Base-by-base conservation (phyloP, 2,329 filamentous ascomycete species). In the Phyllosticta ampelicida region DNA sequence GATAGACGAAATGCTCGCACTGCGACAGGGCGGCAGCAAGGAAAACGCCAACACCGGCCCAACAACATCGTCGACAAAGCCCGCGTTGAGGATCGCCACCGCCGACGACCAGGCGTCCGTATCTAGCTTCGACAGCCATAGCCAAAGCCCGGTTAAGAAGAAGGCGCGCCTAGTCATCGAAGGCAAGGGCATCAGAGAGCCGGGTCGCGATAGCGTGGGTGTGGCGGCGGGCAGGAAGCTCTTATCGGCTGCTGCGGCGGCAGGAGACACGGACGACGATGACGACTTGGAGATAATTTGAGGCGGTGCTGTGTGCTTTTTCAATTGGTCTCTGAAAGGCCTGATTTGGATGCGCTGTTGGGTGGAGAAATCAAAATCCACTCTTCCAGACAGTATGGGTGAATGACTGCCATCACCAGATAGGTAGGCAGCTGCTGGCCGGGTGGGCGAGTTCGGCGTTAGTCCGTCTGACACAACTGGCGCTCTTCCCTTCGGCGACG, bases 251-350 rank as follows among this genome's bases (percentile, higher is more conserved):
- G 29, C 29, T 36, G 29, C 29, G 29, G 9, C 29, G 8, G 36
- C 36, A 44, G 36, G 36, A 44, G 71, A 74, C 49, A 71, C 73
- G 13, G 73, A 75, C 53, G 75, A 77, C 51, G 75, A 77, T 64
- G 71, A 73, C 63, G 75, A 75, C 59, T 67, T 78, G 70, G 76
- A 78, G 63, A 74, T 78, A 66, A 69, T 78, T 64, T 76, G 54
- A 52, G 18, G 6, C 20, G 23, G 3, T 21, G n/a, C n/a, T 16
- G 19, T 16, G 36, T 20, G 49, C 48, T 50, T 13, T 36, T n/a
- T 44, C 13, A 5, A n/a, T 44, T 44, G 36, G 36, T n/a, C n/a
- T 44, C 9, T n/a, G 26, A 9, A 11, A 3, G 55, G 28, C 55
- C 49, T 52, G 52, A 18, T 51, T 19, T 11, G 18, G 16, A 18